These are phyloP conservation scores for Mycena capillaripes DNA, from an alignment of 768 basidiomycete species.

Conservation along the genomic window DNA sequence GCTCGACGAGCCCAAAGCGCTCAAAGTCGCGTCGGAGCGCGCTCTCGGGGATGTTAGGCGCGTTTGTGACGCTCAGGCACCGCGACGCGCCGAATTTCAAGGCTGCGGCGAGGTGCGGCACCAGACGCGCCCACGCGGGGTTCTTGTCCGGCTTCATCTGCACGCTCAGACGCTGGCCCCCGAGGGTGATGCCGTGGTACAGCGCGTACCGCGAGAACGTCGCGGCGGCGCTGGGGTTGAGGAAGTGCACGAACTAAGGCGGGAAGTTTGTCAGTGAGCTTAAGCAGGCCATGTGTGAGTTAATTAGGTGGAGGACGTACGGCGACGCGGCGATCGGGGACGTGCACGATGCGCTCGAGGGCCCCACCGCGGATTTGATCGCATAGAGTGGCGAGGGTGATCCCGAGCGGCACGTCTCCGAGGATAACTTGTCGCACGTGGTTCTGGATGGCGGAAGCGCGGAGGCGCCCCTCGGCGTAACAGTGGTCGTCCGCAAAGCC, in stretches of 20 bases:
- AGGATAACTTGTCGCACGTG: slow-evolving; percentile 12
- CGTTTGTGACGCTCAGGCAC: neutral
- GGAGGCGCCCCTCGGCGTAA: neutral
- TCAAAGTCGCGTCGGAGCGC: neutral
- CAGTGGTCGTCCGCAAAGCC: slow-evolving; percentile 26
- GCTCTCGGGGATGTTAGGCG: neutral
- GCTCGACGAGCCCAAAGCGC: slow-evolving; percentile 17
- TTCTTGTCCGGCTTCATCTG: slow-evolving; percentile 8
- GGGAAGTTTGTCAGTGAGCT: too few species aligned
- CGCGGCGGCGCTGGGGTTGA: neutral
- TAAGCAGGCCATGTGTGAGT: fast-evolving
- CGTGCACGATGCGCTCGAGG: slow-evolving; percentile 12
- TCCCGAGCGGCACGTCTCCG: slow-evolving; percentile 1
- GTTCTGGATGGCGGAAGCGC: slow-evolving; percentile 3
- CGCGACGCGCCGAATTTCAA: slow-evolving; percentile 15
- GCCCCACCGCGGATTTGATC: slow-evolving; percentile 21
- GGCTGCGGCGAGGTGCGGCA: neutral
- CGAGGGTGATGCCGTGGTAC: slow-evolving; percentile 19
- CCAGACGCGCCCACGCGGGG: neutral
- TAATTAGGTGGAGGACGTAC: neutral
- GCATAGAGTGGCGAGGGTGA: neutral
- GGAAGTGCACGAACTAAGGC: slow-evolving; percentile 11
- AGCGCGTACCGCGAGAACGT: slow-evolving; percentile 21
- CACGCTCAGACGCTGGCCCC: neutral
- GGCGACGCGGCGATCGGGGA: neutral